phyloP scores from a whole-genome alignment of 352 stramenopile species.

The Phytophthora multivora region DNA sequence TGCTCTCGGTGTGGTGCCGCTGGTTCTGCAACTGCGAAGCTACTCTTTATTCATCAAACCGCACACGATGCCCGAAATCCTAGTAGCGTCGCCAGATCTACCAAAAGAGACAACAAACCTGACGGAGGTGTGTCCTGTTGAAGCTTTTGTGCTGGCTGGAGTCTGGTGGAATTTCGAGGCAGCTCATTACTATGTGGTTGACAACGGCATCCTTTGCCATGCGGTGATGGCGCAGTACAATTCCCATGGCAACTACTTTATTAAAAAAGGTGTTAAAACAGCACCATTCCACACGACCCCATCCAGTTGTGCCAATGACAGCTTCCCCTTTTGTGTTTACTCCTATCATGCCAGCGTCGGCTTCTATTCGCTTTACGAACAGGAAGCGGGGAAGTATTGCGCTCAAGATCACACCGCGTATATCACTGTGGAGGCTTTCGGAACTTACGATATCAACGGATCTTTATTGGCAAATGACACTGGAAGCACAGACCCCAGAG shows the following conservation, averaged over 20 bases:
- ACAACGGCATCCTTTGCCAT: constrained; percentile 13
- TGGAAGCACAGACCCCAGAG: constrained; percentile 4
- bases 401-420: constrained; percentile 7
- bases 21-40: constrained; percentile 25
- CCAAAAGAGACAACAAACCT: constrained; percentile 7
- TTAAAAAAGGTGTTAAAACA: constrained; percentile 1
- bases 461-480: constrained; percentile 15
- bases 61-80: constrained; percentile 15
- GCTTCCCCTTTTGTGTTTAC: constrained; percentile 21
- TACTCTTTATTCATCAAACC: constrained; percentile 27
- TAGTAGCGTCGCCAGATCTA: constrained; percentile 4
- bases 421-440: constrained; percentile 15
- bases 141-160: constrained; percentile 12
- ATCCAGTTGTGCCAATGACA: constrained; percentile 15
- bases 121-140: constrained; percentile 4
- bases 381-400: constrained; percentile 24
- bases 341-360: constrained; percentile 37
- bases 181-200: constrained; percentile 8
- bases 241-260: constrained; percentile 21
- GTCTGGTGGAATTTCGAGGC: constrained; percentile 27
- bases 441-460: constrained; percentile 24
- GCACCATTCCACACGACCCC: constrained; percentile 6
- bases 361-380: constrained; percentile 31
- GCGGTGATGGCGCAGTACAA: constrained; percentile 29
- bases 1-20: constrained; percentile 9